These are phyloP conservation scores for Pleurotus tuber-regium DNA, from an alignment of 768 basidiomycete genomes.

Conservation along the genomic window DNA sequence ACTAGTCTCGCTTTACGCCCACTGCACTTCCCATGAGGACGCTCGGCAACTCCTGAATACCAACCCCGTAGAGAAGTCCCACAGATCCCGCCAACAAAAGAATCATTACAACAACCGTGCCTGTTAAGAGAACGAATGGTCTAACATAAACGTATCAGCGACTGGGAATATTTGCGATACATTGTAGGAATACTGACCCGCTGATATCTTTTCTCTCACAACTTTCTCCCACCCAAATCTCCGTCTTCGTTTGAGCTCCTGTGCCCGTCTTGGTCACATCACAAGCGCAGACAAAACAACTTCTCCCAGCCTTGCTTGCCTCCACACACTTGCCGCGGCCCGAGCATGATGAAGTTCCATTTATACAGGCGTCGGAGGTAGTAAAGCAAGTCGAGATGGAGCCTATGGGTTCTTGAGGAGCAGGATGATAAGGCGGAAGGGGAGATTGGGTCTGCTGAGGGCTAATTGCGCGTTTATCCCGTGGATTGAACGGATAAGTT, in stretches of 20 bases:
- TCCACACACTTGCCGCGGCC: constrained; percentile 66
- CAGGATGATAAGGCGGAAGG: constrained; percentile 36
- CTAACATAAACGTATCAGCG: constrained; percentile 32
- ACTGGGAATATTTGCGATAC: constrained; percentile 9
- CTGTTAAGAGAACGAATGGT: constrained; percentile 71
- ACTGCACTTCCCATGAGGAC: constrained; percentile 64
- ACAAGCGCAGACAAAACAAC: constrained; percentile 56
- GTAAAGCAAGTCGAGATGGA: constrained; percentile 62
- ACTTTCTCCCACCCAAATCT: constrained; percentile 70
- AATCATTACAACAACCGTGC: constrained; percentile 63
- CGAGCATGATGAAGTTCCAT: constrained; percentile 65
- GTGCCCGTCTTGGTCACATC: constrained; percentile 45
- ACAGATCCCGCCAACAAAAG: constrained; percentile 68
- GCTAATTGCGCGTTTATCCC: constrained; percentile 33
- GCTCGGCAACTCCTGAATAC: constrained; percentile 65
- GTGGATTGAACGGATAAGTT: constrained; percentile 32
- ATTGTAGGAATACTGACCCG: constrained; percentile 49
- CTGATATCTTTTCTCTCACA: constrained; percentile 82
- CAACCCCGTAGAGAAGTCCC: constrained; percentile 61
- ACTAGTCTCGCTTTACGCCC: constrained; percentile 20
- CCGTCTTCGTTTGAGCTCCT: constrained; percentile 50
- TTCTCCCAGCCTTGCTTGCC: constrained; percentile 56
- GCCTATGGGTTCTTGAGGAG: constrained; percentile 53
- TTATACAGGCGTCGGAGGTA: constrained; percentile 51
- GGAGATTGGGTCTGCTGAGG: constrained; percentile 47